Conservation (phyloP, 2,329 filamentous ascomycete species). For the Exophiala alcalophila region DNA sequence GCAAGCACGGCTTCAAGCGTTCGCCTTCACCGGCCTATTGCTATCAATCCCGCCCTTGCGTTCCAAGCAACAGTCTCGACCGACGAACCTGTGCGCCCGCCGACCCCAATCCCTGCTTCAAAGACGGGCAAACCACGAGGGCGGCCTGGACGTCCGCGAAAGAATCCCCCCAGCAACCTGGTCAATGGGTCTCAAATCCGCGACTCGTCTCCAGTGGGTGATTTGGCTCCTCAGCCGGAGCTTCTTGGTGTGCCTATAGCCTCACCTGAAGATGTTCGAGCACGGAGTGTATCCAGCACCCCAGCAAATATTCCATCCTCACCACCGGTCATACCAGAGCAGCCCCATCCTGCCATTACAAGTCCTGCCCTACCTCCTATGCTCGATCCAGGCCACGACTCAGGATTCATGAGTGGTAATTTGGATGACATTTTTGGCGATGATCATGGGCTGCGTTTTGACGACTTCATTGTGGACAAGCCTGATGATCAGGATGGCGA, state of each 20-base stretch:
- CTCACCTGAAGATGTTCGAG: slow-evolving; percentile 51
- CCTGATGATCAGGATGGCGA: slow-evolving; percentile 10
- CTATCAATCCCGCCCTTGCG: slow-evolving; percentile 40
- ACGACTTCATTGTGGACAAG: slow-evolving; percentile 27
- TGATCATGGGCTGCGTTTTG: slow-evolving; percentile 25
- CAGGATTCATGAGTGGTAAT: slow-evolving; percentile 81
- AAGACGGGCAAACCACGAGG: slow-evolving; percentile 28
- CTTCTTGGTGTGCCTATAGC: slow-evolving; percentile 46
- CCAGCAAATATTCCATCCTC: slow-evolving; percentile 85
- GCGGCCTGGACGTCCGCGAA: slow-evolving; percentile 20
- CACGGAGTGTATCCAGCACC: slow-evolving; percentile 58
- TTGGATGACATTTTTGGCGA: slow-evolving; percentile 46
- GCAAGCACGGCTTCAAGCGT: slow-evolving; percentile 88
- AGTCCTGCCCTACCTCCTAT: slow-evolving; percentile 68
- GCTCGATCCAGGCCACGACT: slow-evolving; percentile 60
- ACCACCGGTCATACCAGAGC: slow-evolving; percentile 70
- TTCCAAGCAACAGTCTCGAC: slow-evolving; percentile 30
- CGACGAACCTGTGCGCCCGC: slow-evolving; percentile 47
- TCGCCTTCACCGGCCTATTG: slow-evolving; percentile 74
- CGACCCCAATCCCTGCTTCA: slow-evolving; percentile 42
- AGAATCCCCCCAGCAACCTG: slow-evolving; percentile 47
- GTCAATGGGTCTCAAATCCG: slow-evolving; percentile 62
- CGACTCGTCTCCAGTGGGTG: slow-evolving; percentile 39
- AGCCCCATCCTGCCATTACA: slow-evolving; percentile 52
- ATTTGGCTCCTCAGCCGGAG: slow-evolving; percentile 38